These are phyloP conservation scores for Silene conica DNA, from an alignment of 148 eudicot genomes.

Conservation along the genomic window DNA sequence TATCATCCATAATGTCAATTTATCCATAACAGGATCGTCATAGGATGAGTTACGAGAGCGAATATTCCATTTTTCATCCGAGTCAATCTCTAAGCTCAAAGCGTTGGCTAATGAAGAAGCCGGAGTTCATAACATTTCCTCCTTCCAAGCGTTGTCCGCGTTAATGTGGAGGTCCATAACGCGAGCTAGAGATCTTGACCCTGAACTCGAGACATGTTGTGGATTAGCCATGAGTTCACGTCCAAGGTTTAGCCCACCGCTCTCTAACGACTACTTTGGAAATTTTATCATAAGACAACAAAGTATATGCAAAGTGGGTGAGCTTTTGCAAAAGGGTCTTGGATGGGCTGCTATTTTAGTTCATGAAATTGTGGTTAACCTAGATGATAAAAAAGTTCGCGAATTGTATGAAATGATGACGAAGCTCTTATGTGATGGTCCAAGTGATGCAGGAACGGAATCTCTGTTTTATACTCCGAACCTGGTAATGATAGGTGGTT, in stretches of 20 bases:
- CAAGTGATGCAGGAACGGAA: neutral
- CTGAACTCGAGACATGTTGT: constrained; percentile 41
- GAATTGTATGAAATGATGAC: constrained; percentile 30
- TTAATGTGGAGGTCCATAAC: constrained; percentile 17
- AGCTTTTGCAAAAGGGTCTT: constrained; percentile 38
- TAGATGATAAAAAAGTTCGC: constrained; percentile 23
- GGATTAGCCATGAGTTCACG: constrained; percentile 54
- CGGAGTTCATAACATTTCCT: constrained; percentile 23
- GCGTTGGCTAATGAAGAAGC: constrained; percentile 34
- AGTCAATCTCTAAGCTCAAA: constrained; percentile 34
- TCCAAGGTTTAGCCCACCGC: constrained; percentile 43
- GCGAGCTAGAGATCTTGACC: constrained; percentile 17
- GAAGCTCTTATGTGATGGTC: neutral
- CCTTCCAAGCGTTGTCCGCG: constrained; percentile 12
- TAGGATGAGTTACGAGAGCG: constrained; percentile 14
- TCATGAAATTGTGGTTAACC: constrained; percentile 35
- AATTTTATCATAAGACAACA: constrained; percentile 43
- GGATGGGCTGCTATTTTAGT: constrained; percentile 42
- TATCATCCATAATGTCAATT: constrained; percentile 3
- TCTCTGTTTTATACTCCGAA: constrained; percentile 34
- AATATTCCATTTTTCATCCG: constrained; percentile 16
- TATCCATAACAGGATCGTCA: neutral
- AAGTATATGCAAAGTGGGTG: constrained; percentile 24
- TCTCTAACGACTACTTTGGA: constrained; percentile 53
- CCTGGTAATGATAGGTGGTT: constrained; percentile 55